Base-by-base conservation (phyloP, 352 stramenopile species). In the Globisporangium uncinulatum region DNA sequence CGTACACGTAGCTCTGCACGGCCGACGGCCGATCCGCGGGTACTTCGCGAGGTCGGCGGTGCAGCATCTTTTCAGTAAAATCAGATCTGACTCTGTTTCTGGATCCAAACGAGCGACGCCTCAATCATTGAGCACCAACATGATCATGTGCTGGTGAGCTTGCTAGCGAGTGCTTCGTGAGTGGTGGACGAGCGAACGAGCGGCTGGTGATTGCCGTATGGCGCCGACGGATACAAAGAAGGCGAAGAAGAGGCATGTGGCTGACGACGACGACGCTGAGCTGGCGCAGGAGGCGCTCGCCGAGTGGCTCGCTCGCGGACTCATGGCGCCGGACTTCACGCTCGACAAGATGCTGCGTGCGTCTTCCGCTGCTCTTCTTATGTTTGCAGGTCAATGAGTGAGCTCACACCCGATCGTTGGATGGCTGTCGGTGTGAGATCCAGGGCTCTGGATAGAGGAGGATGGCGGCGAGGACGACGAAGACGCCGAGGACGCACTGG, bases 301-400 rank as follows among this genome's bases (percentile, higher is more conserved):
- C 15, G 83, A 92, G 57, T 92, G 83, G 83, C 69, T 92, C 43
- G 63, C 75, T 36, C 74, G 80, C 46, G 80, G 83, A 14, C 69
- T 77, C 45, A 48, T 65, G 5, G 69, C 79, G 29, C 72, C 77
- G 47, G 83, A 91, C 48, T 92, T 89, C 43, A 83, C 78, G 0
- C 85, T 90, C 71, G 74, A 76, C 3, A 89, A 89, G 62, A 92
- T 92, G 80, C 59, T 81, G 11, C 73, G 79, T 89, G 49, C 34
- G 78, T 67, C 11, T 8, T 6, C 11, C 14, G 29, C 17, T 36
- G n/a, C 7, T 56, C 11, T 9, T 17, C 13, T 34, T 34, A 0
- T 24, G 9, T 48, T n/a, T 29, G 17, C 34, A 14, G 21, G 13
- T 57, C 13, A 41, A 15, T 51, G 7, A 11, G 3, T 6, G 37